Evolutionary conservation across 1,284 basidiomycete species (phyloP), one percentile per base, ranked within the genome.

Genomic region (Sutorius eximius): DNA sequence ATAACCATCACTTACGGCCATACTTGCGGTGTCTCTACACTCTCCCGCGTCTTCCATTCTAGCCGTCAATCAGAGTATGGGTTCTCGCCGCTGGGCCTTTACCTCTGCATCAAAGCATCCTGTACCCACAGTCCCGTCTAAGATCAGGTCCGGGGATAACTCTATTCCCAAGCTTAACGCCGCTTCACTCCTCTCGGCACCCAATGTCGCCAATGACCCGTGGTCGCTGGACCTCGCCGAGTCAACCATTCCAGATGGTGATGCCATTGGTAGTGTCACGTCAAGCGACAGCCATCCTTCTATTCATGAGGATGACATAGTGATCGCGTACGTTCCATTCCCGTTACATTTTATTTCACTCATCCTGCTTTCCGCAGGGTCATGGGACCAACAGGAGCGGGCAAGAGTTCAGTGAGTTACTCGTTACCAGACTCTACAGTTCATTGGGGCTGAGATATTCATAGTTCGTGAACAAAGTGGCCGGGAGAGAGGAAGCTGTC

Each of bases 321-420:
- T 63, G 3, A 59, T 63, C 2, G 61, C 59, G 63, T 63, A 59
- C 11, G 61, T 64, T 30, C 30, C 22, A 13, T 8, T 3, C 12
- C 2, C 18, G 3, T 34, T 36, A 11, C 12, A 10, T 11, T 42
- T 38, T 18, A 20, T 34, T 48, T 43, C 15, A 6, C 38, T 52
- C 9, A 41, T 22, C 5, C 29, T 1, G 0, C 4, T 8, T 50
- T n/a, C 13, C 7, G 13, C 20, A 76, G 74, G 12, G 63, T 76
- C 20, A 76, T 77, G 75, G 76, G 75, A 0, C 59, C 65, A 16
- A 74, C 74, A 8, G 75, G 75, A 22, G 69, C 63, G 2, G 75
- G 75, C n/a, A 77, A 75, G 56, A 71, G 72, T 29, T 67, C 74
- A 2, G 74, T 74, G 38, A 53, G 72, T 52, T 2, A 16, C 22